phyloP scores from a whole-genome alignment of 108 stramenopile species.

The Aurantiochytrium sp. region DNA sequence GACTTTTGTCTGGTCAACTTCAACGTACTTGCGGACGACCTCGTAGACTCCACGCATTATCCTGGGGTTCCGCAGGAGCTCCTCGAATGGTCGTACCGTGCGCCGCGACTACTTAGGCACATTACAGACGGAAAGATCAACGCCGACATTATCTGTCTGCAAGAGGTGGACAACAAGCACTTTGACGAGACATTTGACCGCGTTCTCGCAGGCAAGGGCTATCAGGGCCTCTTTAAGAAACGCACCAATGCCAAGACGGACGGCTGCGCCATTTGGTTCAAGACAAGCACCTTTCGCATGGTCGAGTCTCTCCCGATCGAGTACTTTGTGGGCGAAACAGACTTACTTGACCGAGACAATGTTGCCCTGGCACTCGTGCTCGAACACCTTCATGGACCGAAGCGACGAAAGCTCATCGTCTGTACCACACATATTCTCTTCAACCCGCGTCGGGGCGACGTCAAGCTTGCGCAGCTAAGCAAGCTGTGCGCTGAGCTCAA shows the following conservation, averaged over 20 bases:
- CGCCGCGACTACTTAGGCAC: neutral
- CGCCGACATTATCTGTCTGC: slow-evolving; percentile 33
- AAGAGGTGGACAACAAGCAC: slow-evolving; percentile 32
- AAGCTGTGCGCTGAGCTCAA: slow-evolving; percentile 10
- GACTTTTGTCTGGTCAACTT: neutral
- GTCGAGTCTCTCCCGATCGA: slow-evolving; percentile 17
- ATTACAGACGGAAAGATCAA: neutral
- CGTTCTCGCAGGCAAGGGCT: neutral
- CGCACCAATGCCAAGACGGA: slow-evolving; percentile 26
- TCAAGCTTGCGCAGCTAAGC: slow-evolving; percentile 38
- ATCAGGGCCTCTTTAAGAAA: neutral
- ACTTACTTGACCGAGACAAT: slow-evolving; percentile 37
- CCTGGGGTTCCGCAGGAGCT: neutral
- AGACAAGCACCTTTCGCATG: neutral
- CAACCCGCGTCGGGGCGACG: slow-evolving; percentile 36
- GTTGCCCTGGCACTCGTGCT: slow-evolving; percentile 34
- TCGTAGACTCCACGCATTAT: neutral
- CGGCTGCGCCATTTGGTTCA: slow-evolving; percentile 35
- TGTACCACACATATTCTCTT: slow-evolving; percentile 39
- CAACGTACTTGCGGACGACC: neutral
- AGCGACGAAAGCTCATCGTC: neutral
- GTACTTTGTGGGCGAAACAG: slow-evolving; percentile 22
- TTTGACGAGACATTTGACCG: neutral
- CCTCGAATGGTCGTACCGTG: neutral
- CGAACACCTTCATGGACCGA: neutral